Conservation (phyloP, 2,329 filamentous ascomycete species). For the Fusarium dimerum region DNA sequence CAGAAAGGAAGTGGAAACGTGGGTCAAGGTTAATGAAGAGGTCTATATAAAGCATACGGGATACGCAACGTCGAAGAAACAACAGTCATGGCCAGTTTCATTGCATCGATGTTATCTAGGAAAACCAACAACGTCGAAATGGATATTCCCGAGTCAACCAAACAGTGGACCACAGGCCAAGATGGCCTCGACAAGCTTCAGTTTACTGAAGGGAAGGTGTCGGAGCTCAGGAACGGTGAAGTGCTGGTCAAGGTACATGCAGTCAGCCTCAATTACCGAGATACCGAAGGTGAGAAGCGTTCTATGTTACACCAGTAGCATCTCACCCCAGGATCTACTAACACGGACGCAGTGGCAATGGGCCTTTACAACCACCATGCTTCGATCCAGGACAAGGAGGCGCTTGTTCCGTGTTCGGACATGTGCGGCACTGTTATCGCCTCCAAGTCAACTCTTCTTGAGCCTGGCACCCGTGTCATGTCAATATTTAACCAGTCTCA, state of each 20-base stretch:
- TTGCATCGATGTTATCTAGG: constrained; percentile 24
- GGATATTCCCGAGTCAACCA: constrained; percentile 29
- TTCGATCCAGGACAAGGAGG: constrained; percentile 40
- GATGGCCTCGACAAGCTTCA: constrained; percentile 57
- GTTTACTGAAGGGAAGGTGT: constrained; percentile 45
- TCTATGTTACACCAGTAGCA: neutral
- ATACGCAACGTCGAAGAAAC: neutral
- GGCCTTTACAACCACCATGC: constrained; percentile 69
- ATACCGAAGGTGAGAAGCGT: constrained; percentile 45
- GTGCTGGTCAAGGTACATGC: constrained; percentile 49
- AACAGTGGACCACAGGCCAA: constrained; percentile 57
- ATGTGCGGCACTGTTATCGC: constrained; percentile 65
- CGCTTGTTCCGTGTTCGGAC: constrained; percentile 67
- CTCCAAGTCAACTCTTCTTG: constrained; percentile 44
- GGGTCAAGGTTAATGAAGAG: neutral
- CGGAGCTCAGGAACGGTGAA: constrained; percentile 50
- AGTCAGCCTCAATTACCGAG: constrained; percentile 52
- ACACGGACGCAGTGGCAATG: constrained; percentile 52
- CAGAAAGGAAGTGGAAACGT: neutral
- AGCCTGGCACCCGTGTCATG: constrained; percentile 65
- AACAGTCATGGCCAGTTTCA: constrained; percentile 19
- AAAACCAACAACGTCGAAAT: constrained; percentile 11
- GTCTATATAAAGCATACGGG: neutral
- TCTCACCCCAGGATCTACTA: neutral
- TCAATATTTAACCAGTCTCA: constrained; percentile 63